phyloP scores from a whole-genome alignment of 176 grass and related monocot species.

The Paspalum vaginatum region DNA sequence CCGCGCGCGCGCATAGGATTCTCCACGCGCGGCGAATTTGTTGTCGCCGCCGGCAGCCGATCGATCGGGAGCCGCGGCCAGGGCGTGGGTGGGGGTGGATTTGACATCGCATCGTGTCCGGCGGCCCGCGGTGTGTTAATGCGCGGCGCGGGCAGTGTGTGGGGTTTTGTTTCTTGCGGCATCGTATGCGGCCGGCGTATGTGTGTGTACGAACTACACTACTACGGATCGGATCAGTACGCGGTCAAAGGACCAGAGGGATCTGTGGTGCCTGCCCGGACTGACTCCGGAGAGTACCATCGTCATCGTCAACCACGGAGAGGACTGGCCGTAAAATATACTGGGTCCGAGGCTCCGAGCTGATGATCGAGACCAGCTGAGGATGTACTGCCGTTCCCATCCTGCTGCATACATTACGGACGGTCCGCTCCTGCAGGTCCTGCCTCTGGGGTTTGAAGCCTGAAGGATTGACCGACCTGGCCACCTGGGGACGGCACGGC shows the following conservation, averaged over 20 bases:
- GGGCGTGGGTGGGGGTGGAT: not conserved
- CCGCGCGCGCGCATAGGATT: not conserved
- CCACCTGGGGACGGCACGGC: not conserved
- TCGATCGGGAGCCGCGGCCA: too few species aligned
- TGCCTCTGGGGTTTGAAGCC: not conserved
- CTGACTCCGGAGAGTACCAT: too few species aligned
- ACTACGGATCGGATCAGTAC: too few species aligned
- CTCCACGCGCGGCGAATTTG: not conserved
- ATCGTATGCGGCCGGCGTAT: not conserved
- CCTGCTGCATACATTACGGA: not conserved
- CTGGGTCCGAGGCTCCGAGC: not conserved
- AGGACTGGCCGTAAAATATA: not conserved
- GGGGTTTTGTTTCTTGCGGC: not conserved
- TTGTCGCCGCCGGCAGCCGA: not conserved
- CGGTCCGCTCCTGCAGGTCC: not conserved
- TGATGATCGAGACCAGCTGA: not conserved
- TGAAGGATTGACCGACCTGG: not conserved
- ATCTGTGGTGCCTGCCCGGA: not conserved
- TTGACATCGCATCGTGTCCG: not conserved
- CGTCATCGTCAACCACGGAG: not conserved
- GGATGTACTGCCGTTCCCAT: not conserved
- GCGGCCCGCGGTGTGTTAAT: not conserved
- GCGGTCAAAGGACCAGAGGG: slow-evolving; percentile 8
- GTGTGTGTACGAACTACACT: too few species aligned
- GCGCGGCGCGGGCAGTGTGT: not conserved